These are phyloP conservation scores for Penicillium sp. DNA, from an alignment of 2,329 filamentous ascomycete species.

Conservation along the genomic window DNA sequence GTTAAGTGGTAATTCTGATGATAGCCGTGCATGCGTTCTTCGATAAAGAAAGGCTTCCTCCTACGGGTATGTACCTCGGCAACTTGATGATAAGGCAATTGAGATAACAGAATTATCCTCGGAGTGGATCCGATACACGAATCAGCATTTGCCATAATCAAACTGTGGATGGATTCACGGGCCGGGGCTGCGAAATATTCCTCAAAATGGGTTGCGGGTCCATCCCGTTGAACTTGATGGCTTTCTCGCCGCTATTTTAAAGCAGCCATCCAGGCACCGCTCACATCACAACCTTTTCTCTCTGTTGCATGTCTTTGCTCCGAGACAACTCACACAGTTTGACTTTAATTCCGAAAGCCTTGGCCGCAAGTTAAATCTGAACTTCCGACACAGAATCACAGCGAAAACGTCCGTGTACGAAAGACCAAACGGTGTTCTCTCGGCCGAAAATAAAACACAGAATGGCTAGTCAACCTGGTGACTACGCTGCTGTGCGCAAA, in stretches of 20 bases:
- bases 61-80: conserved; percentile 9
- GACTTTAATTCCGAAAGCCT: not conserved
- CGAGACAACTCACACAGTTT: not conserved
- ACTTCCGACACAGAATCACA: not conserved
- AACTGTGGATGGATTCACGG: not conserved
- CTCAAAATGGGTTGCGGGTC: not conserved
- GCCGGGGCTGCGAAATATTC: not conserved
- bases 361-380: not conserved
- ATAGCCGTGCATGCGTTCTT: too few species aligned
- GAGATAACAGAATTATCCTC: not conserved
- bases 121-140: not conserved
- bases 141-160: not conserved
- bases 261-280: too few species aligned
- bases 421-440: not conserved
- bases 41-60: too few species aligned
- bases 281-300: not conserved
- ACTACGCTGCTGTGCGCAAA: conserved; percentile 50
- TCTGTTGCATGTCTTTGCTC: not conserved
- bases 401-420: not conserved
- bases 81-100: not conserved
- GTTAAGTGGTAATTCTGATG: too few species aligned
- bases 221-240: not conserved
- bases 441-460: conserved; percentile 4
- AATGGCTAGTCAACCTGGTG: conserved; percentile 26
- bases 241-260: not conserved